Evolutionary conservation across 106 monocot species (phyloP).

Genomic region (Acorus calamus): DNA sequence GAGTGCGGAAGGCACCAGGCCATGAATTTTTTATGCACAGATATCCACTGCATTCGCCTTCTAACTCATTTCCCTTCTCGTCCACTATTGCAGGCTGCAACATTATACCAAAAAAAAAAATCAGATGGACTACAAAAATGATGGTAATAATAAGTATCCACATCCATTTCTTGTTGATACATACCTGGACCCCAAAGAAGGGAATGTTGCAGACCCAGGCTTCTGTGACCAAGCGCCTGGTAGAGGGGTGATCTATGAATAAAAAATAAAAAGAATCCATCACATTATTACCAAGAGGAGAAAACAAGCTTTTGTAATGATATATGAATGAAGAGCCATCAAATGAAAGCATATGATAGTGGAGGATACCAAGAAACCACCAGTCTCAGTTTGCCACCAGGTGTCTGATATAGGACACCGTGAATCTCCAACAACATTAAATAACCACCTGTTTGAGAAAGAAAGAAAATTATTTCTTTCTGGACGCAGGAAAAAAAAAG

Average conservation of each 20-base stretch:
- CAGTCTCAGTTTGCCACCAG: constrained; percentile 99
- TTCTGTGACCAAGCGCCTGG: constrained; percentile 99
- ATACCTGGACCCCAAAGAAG: constrained; percentile 96
- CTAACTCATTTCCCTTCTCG: constrained; percentile 92
- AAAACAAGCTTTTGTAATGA: too few relatives aligned
- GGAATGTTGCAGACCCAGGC: constrained; percentile 98
- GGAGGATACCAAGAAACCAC: constrained; percentile 85
- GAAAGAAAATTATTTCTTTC: not conserved
- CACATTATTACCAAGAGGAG: not conserved
- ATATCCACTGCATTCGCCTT: constrained; percentile 96
- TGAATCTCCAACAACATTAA: constrained; percentile 84
- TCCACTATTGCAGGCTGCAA: constrained; percentile 90
- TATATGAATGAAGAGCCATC: too few relatives aligned
- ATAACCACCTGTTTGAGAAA: constrained; percentile 64
- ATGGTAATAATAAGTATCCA: not conserved
- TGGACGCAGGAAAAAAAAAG: not conserved
- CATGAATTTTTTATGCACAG: constrained; percentile 90
- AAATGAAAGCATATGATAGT: constrained; percentile 6
- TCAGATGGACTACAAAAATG: too few relatives aligned
- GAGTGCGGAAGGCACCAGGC: constrained; percentile 95
- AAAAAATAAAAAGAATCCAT: constrained; percentile 1
- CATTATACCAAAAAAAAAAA: not conserved
- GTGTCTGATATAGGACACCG: constrained; percentile 96
- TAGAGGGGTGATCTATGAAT: constrained; percentile 68
- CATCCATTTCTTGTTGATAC: not conserved